Percentiles rank a stretch among this genome's conserved stretches.
Evolutionary conservation across 2,329 filamentous ascomycete genomes (phyloP).

Genomic region (Fusarium praegraminearum): DNA sequence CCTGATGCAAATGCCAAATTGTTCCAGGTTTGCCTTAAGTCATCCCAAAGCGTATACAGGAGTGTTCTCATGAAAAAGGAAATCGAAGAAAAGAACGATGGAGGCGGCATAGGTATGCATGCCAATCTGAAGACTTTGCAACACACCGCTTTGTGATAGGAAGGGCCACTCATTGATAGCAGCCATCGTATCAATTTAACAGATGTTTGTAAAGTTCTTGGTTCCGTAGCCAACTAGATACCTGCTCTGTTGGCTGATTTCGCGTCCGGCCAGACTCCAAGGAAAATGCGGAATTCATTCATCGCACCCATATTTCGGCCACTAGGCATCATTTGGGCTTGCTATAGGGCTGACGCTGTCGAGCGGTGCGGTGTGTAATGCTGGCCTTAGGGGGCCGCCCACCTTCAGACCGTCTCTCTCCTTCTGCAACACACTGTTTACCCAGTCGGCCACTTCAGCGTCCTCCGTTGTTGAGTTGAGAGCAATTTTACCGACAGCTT

Average conservation of each 20-base stretch:
- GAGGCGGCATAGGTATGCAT: slow-evolving; percentile 22
- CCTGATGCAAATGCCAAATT: slow-evolving; percentile 25
- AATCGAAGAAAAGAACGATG: slow-evolving; percentile 23
- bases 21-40: slow-evolving; percentile 36
- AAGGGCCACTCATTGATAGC: slow-evolving; percentile 1
- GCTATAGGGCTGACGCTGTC: slow-evolving; percentile 73
- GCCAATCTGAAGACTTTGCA: background rate
- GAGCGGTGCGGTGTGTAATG: slow-evolving; percentile 87
- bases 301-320: background rate
- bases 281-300: background rate
- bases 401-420: slow-evolving; percentile 63
- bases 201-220: slow-evolving; percentile 16
- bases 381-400: slow-evolving; percentile 73
- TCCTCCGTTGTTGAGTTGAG: slow-evolving; percentile 68
- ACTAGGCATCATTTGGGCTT: slow-evolving; percentile 53
- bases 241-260: slow-evolving; percentile 46
- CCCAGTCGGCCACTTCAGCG: slow-evolving; percentile 88
- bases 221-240: slow-evolving; percentile 44
- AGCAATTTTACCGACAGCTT: slow-evolving; percentile 59
- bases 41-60: slow-evolving; percentile 44
- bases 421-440: slow-evolving; percentile 73
- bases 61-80: slow-evolving; percentile 11
- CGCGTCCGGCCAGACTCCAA: background rate
- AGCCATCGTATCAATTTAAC: slow-evolving; percentile 18
- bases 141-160: background rate